Conservation (phyloP, 805 yeast genomes). For the Teunomyces cretensis region DNA sequence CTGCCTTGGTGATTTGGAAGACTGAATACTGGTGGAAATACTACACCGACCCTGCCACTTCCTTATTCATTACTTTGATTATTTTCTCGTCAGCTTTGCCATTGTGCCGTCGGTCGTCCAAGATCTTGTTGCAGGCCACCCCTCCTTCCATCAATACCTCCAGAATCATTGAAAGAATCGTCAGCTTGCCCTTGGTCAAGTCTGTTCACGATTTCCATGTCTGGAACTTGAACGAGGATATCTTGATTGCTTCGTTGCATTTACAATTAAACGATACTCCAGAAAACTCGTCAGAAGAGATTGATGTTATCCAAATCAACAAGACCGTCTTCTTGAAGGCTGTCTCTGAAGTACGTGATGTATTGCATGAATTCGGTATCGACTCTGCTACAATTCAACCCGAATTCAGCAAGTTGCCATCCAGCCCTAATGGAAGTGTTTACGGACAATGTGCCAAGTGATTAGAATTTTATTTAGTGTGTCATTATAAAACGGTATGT, state of each 20-base stretch:
- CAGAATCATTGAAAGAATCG: constrained; percentile 66
- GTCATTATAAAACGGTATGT: neutral
- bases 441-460: constrained; percentile 3
- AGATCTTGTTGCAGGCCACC: constrained; percentile 88
- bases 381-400: constrained; percentile 97
- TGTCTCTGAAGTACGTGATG: constrained; percentile 72
- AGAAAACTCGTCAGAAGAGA: constrained; percentile 8
- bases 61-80: constrained; percentile 80
- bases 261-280: constrained; percentile 51
- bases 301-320: constrained; percentile 51
- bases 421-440: constrained; percentile 4
- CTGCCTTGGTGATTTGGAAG: constrained; percentile 92
- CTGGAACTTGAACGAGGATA: constrained; percentile 90
- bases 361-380: constrained; percentile 80
- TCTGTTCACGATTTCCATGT: constrained; percentile 94
- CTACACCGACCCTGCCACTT: constrained; percentile 83
- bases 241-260: constrained; percentile 85
- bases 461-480: neutral
- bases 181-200: constrained; percentile 66
- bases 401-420: constrained; percentile 51
- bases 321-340: constrained; percentile 54
- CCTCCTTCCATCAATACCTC: constrained; percentile 82
- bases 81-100: constrained; percentile 92
- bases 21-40: constrained; percentile 86
- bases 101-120: constrained; percentile 78